Percentiles rank a stretch among this genome's conserved stretches.
Evolutionary conservation across 2,329 filamentous ascomycete genomes (phyloP).

Genomic region (Aureobasidium lini): DNA sequence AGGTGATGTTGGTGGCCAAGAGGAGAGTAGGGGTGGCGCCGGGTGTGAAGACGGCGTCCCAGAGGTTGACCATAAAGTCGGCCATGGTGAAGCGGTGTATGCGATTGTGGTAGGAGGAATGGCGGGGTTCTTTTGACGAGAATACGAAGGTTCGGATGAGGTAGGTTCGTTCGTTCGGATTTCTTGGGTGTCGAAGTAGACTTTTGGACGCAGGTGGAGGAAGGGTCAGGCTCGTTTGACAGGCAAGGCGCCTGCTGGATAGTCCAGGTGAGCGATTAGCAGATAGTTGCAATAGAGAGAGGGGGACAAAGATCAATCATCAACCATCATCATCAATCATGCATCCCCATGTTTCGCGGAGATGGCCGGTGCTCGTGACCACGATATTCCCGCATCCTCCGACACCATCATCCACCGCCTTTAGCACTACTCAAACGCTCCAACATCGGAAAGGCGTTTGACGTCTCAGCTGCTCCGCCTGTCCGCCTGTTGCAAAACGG

Average conservation of each 20-base stretch:
- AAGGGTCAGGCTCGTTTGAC: neutral
- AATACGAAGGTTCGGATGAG: neutral
- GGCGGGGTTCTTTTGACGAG: neutral
- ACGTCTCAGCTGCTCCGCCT: neutral
- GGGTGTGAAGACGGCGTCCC: conserved; percentile 88
- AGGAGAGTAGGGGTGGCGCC: conserved; percentile 84
- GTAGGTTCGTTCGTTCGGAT: neutral
- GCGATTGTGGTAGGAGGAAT: conserved; percentile 1
- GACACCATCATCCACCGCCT: neutral
- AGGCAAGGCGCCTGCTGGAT: neutral
- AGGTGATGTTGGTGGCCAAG: conserved; percentile 81
- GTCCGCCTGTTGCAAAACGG: neutral
- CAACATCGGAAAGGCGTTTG: neutral
- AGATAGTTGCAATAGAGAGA: neutral
- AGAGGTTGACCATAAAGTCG: conserved; percentile 64
- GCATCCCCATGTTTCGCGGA: conserved; percentile 13
- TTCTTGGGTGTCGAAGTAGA: neutral
- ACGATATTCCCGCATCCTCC: neutral
- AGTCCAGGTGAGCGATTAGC: neutral
- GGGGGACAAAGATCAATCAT: neutral
- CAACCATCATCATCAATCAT: conserved; percentile 3
- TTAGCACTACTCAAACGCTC: neutral
- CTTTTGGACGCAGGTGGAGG: neutral
- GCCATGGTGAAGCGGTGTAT: conserved; percentile 26
- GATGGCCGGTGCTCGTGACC: conserved; percentile 10